A percentile compares a stretch with the other conserved stretches of the same genome.
phyloP scores from a whole-genome alignment of 805 yeast genomes.

The Zygotorulaspora chibaensis region DNA sequence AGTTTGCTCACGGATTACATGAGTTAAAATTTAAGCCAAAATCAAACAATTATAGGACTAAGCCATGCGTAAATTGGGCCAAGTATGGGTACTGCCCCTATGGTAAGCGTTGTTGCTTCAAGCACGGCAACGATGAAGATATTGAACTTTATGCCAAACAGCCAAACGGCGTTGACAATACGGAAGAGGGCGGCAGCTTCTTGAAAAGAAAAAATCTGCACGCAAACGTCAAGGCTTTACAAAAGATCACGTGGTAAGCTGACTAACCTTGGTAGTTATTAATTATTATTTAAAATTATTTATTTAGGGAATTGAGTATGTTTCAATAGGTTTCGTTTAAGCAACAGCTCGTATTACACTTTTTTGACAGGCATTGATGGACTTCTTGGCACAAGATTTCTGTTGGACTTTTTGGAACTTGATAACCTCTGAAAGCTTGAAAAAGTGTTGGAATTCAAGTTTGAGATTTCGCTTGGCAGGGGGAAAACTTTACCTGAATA shows the following conservation, averaged over 20 bases:
- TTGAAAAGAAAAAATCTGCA: slow-evolving; percentile 26
- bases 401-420: slow-evolving; percentile 14
- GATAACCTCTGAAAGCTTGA: slow-evolving; percentile 20
- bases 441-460: slow-evolving; percentile 15
- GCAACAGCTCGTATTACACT: neutral
- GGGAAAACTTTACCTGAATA: slow-evolving; percentile 32
- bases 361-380: slow-evolving; percentile 8
- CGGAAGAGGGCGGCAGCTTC: neutral
- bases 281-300: slow-evolving; percentile 7
- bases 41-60: slow-evolving; percentile 83
- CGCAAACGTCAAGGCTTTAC: slow-evolving; percentile 30
- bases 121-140: slow-evolving; percentile 54
- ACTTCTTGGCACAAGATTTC: slow-evolving; percentile 9
- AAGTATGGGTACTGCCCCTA: slow-evolving; percentile 79
- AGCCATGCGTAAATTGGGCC: slow-evolving; percentile 86
- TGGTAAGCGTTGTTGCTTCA: slow-evolving; percentile 89
- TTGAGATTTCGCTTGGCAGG: slow-evolving; percentile 22
- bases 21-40: slow-evolving; percentile 66
- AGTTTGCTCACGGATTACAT: slow-evolving; percentile 84
- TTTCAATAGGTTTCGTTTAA: neutral
- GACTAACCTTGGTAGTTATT: neutral
- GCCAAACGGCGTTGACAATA: slow-evolving; percentile 10
- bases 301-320: slow-evolving; percentile 5
- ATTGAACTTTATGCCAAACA: slow-evolving; percentile 29
- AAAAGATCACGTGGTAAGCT: slow-evolving; percentile 32